phyloP scores from a whole-genome alignment of 2,329 filamentous ascomycete genomes.

The Polytolypa hystricis region DNA sequence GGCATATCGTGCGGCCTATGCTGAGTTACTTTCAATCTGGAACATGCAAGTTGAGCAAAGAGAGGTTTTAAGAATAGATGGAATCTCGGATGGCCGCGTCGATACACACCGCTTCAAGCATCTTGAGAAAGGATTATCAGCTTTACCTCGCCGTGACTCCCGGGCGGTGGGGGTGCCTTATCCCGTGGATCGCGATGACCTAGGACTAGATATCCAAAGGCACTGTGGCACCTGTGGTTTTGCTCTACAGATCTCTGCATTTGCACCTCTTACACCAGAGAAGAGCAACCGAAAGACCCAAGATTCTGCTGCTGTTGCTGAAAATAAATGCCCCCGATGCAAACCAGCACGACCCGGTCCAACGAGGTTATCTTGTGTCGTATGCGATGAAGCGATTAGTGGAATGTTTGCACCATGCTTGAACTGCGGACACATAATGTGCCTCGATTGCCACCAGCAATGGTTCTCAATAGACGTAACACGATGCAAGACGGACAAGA shows the following conservation, averaged over 20 bases:
- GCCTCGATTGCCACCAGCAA: conserved; percentile 32
- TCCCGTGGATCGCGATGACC: conserved; percentile 7
- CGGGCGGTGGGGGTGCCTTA: too few species aligned
- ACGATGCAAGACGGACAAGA: conserved; percentile 7
- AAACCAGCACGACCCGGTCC: conserved; percentile 23
- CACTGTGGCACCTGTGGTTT: conserved; percentile 33
- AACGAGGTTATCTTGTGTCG: conserved; percentile 30
- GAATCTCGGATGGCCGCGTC: conserved; percentile 27
- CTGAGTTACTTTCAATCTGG: conserved; percentile 49
- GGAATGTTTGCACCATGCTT: conserved; percentile 38
- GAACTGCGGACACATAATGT: conserved; percentile 37
- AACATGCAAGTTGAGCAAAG: conserved; percentile 42
- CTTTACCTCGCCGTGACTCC: conserved; percentile 1
- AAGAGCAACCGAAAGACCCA: conserved; percentile 15
- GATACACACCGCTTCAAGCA: conserved; percentile 10
- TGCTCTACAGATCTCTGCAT: conserved; percentile 26
- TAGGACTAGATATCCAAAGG: conserved; percentile 31
- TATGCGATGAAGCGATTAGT: conserved; percentile 33
- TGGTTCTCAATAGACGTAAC: conserved; percentile 27
- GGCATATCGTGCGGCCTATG: conserved; percentile 47
- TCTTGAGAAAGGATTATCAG: conserved; percentile 2
- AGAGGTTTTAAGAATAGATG: conserved; percentile 49
- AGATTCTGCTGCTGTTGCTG: conserved; percentile 11
- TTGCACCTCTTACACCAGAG: conserved; percentile 15
- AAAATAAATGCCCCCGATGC: conserved; percentile 26